Base-by-base conservation (phyloP, 164 flowering plant genomes). In the Liquidambar formosana region DNA sequence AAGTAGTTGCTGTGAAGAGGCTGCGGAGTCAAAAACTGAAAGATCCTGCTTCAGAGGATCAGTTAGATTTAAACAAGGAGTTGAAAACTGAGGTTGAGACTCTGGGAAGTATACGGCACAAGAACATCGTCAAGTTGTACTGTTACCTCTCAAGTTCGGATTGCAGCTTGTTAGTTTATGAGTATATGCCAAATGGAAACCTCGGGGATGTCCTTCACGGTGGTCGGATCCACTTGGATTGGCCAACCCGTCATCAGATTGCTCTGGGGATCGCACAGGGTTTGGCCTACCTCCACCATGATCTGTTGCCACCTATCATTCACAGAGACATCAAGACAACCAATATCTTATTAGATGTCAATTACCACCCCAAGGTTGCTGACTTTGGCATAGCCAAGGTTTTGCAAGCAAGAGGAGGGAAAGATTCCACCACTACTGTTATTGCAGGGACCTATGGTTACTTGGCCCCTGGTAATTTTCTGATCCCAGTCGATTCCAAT, bases 301-400 rank as follows among this genome's bases (percentile, higher is more conserved):
- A 88, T 78, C 82, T 91, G 33, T 59, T 79, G 68, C 86, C 84
- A 1, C 90, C 98, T 0, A 95, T 95, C 15, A 82, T 95, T 71
- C 99, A 95, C 73, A 80, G 99, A 66, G 97, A 95, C 67, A 87
- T 94, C 83, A 94, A 94, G 77, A 80, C 97, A 26, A 91, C 96
- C 48, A 95, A 95, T 56, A 93, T 93, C 71, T 81, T 95, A 0
- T 85, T 95, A 1, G 92, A 90, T 74, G 82, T 80, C 13, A 83
- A 91, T 68, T 85, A 83, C 73, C 82, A 84, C 68, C 91, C 99
- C 22, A 95, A 93, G 72, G 98, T 95, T 15, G 98, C 99, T 41
- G 99, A 95, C 69, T 95, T 95, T 67, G 99, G 99, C 44, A 86
- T 95, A 11, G 98, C 98, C 65, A 93, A 95, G 78, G 95, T 95